Percentiles rank a stretch among this genome's conserved stretches.
phyloP scores from a whole-genome alignment of 1,284 basidiomycete genomes.

The Rhodotorula glutinis region DNA sequence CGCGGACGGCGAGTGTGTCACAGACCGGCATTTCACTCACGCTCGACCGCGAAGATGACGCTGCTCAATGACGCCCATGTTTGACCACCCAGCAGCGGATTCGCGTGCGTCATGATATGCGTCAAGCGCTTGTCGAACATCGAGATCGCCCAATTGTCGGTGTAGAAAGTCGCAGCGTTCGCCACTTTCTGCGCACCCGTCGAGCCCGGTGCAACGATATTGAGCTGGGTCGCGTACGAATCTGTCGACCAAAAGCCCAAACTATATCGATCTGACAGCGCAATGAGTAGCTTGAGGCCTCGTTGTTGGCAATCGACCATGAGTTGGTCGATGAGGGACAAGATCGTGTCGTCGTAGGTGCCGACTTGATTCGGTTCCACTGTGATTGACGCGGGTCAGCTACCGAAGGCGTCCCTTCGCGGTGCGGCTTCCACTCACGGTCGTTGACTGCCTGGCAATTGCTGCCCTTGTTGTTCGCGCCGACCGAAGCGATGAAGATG shows the following conservation, averaged over 20 bases:
- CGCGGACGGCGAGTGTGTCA: too few relatives aligned
- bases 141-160: conserved; percentile 33
- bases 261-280: conserved; percentile 41
- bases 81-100: conserved; percentile 49
- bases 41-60: conserved; percentile 52
- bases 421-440: conserved; percentile 3
- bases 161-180: conserved; percentile 42
- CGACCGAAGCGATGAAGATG: conserved; percentile 41
- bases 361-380: conserved; percentile 50
- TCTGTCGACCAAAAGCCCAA: conserved; percentile 45
- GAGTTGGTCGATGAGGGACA: conserved; percentile 51
- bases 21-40: conserved; percentile 8
- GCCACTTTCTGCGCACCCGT: conserved; percentile 38
- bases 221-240: conserved; percentile 39
- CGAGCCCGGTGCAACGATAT: conserved; percentile 39
- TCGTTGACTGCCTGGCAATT: conserved; percentile 29
- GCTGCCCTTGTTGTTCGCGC: conserved; percentile 41
- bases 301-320: conserved; percentile 50
- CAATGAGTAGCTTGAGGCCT: conserved; percentile 52
- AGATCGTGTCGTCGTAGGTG: conserved; percentile 51
- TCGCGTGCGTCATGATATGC: conserved; percentile 50
- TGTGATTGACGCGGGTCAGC: conserved; percentile 10
- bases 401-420: too few relatives aligned
- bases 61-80: conserved; percentile 53
- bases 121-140: conserved; percentile 45